Percentiles rank a stretch among this genome's conserved stretches.
Evolutionary conservation across 257 asterid species (phyloP).

Genomic region (Lithospermum erythrorhizon): DNA sequence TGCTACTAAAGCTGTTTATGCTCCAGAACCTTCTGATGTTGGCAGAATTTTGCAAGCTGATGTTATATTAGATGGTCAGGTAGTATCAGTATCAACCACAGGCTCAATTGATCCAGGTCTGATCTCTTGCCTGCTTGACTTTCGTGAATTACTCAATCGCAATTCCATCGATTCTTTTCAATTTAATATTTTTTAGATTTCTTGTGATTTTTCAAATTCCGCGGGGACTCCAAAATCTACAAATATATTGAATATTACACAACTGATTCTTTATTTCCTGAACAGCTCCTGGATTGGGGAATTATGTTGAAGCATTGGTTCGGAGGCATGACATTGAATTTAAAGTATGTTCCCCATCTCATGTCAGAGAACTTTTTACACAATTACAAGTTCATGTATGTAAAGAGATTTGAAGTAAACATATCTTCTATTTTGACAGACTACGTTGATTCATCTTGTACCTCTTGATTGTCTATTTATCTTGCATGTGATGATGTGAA

Average conservation of each 20-base stretch:
- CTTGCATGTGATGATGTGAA: no score
- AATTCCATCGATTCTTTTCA: not conserved
- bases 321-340: conserved; percentile 87
- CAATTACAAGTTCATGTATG: not conserved
- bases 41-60: conserved; percentile 79
- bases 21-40: conserved; percentile 90
- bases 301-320: conserved; percentile 91
- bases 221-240: conserved; percentile 1
- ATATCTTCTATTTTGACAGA: no score
- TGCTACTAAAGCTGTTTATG: conserved; percentile 75
- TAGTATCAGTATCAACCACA: conserved; percentile 36
- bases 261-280: conserved; percentile 14
- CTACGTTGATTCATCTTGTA: no score
- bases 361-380: not conserved
- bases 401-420: not conserved
- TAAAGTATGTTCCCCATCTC: conserved; percentile 38
- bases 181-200: not conserved
- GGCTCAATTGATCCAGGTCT: conserved; percentile 74
- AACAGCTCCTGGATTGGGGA: conserved; percentile 93
- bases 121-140: conserved; percentile 8
- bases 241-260: not conserved
- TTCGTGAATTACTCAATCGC: not conserved
- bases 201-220: not conserved
- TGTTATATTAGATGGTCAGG: conserved; percentile 45
- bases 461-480: no score